Base-by-base conservation (phyloP, 768 basidiomycete genomes). In the Psilocybe sp. region DNA sequence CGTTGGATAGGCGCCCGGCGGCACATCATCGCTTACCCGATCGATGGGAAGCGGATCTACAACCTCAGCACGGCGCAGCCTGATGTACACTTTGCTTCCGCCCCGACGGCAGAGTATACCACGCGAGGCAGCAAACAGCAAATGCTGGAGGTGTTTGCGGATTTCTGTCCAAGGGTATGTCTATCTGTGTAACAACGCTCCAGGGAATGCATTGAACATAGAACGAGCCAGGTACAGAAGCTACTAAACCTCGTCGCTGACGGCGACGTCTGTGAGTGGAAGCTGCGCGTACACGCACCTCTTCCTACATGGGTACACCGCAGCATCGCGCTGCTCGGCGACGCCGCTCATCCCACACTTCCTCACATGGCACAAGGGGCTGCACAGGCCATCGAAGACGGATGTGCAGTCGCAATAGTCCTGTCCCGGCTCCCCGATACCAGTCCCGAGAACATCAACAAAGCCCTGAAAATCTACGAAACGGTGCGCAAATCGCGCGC, bases 181-280 rank as follows among this genome's bases (percentile, higher is more conserved):
- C 7, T 28, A 3, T 4, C 3, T 3, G 3, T 28, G 23, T 4
- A 28, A 4, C 7, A 28, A 28, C 23, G 23, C 7, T 28, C 7
- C 4, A 28, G 4, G 4, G 7, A 28, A 28, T 3, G 23, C 3
- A 7, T 28, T 28, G 23, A 28, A 28, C 23, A 28, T 28, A n/a
- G n/a, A n/a, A n/a, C n/a, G 23, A 28, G 23, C 18, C 18, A 49
- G 47, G 33, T 49, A 20, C 47, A 49, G 5, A 49, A 41, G 23
- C 11, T 49, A 34, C 47, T 49, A 14, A 49, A 35, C n/a, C 47
- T 49, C 9, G 47, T 49, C 20, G 39, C 47, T 10, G 38, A 49
- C 10, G 47, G 38, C 39, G 47, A 49, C 14, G 38, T 49, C 9
- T 49, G 47, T 33, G 47, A 49, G 35, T 49, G 47, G 47, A 49